Base-by-base conservation (phyloP, 176 grass and related monocot species). In the Oryza officinalis region DNA sequence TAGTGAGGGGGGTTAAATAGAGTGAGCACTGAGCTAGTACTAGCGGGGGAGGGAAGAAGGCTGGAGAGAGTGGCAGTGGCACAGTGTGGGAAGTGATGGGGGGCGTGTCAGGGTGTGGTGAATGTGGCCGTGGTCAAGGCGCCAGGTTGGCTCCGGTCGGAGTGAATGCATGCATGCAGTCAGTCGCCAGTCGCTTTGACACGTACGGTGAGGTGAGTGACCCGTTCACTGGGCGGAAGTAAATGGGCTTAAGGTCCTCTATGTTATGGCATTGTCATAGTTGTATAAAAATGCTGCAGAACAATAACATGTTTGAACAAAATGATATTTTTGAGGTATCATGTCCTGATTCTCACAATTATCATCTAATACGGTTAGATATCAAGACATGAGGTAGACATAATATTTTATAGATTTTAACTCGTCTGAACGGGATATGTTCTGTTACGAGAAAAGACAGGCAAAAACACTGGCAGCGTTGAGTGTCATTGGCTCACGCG, bases 1-100 rank as follows among this genome's bases (percentile, higher is more conserved):
- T 27, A 31, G 26, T 74, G 82, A 23, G 67, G 61, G 38, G 63
- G 63, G 84, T 87, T 83, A 84, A 87, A 72, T 86, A 84, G 76
- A 75, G 57, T 25, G 18, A 45, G 27, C 8, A 23, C 12, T 5
- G 30, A 30, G 49, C 9, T n/a, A 41, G 40, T n/a, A n/a, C 40
- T 0, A 61, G 83, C 17, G 27, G 61, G 12, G 27, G 37, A 44
- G 74, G 38, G 43, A 4, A n/a, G 63, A 27, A 13, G 14, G 13
- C 10, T 41, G 33, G n/a, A 70, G n/a, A 70, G 35, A 25, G 71
- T 49, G 27, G 44, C 43, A 54, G 70, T 28, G 44, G 71, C 14
- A 28, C 75, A 57, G 52, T 49, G 67, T 64, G 33, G 33, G 18
- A 27, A 23, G 79, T 60, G 70, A 69, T 45, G n/a, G 78, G 35